phyloP scores from a whole-genome alignment of 179 eudicot species.

The Beta corolliflora region DNA sequence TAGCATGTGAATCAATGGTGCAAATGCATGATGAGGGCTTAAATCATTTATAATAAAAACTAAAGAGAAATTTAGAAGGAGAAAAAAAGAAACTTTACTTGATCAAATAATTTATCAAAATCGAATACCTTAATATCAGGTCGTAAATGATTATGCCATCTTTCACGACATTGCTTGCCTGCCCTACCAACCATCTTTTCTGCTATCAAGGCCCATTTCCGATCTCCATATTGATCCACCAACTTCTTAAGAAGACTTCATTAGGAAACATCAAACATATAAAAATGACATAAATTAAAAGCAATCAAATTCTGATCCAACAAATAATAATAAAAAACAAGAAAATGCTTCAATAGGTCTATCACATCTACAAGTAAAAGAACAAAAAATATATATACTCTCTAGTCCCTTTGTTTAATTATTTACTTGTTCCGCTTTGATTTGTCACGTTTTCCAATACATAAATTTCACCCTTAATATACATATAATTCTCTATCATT shows the following conservation, averaged over 20 bases:
- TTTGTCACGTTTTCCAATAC: too few species aligned
- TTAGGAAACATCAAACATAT: background rate
- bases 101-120: background rate
- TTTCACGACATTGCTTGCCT: constrained; percentile 74
- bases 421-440: too few species aligned
- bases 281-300: background rate
- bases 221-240: constrained; percentile 47
- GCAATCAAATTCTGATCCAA: background rate
- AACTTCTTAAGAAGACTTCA: constrained; percentile 44
- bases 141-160: constrained; percentile 68
- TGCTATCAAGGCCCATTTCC: constrained; percentile 60
- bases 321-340: background rate
- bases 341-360: background rate
- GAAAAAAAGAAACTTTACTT: too few species aligned
- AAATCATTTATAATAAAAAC: background rate
- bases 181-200: constrained; percentile 50
- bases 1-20: too few species aligned
- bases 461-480: too few species aligned
- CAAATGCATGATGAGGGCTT: background rate
- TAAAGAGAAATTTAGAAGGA: too few species aligned
- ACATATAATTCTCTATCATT: too few species aligned
- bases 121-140: constrained; percentile 56
- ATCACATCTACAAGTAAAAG: too few species aligned
- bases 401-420: too few species aligned
- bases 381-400: too few species aligned